Base-by-base conservation (phyloP, 2,329 filamentous ascomycete genomes). In the Arthrobotrys conoides region DNA sequence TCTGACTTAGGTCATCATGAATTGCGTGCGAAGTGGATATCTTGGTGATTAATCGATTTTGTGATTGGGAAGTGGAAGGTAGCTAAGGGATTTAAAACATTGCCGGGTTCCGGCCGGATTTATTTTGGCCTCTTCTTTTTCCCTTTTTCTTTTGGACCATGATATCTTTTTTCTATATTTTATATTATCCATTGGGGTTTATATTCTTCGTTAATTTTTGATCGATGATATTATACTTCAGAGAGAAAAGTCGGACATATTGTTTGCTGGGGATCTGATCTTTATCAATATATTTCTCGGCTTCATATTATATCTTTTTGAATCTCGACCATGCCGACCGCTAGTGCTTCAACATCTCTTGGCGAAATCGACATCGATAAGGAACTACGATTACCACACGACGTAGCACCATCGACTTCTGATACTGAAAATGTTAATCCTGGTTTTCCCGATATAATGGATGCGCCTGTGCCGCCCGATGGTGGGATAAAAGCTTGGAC, bases 401-500 rank as follows among this genome's bases (percentile, higher is more conserved):
- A 64, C 0, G 20, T 57, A 44, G 20, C 33, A 18, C 36, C 66
- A 4, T 57, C 38, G 27, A 49, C 41, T 12, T 44, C 44, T 24
- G 38, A 71, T 53, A 33, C 57, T 20, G 61, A 48, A 49, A 67
- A 41, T 61, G 36, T 12, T 20, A 44, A 61, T 44, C 5, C 20
- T 18, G 24, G 20, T 27, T 18, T 24, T 5, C 6, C 49, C 10
- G 33, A 65, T 38, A n/a, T 9, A 5, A 36, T 61, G 36, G 68
- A 68, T 30, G 46, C 75, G 36, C 68, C 68, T 4, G 46, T 68
- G 14, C 72, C 69, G 38, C 82, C 84, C 8, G 82, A 90, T 70
- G 88, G 88, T 6, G 88, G 88, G 0, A 81, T 87, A 30, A 82
- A 84, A 36, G 88, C 88, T n/a, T 90, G 88, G 88, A 83, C 85